Base-by-base conservation (phyloP, 192 early-diverging fungal species). In the Mortierella claussenii region DNA sequence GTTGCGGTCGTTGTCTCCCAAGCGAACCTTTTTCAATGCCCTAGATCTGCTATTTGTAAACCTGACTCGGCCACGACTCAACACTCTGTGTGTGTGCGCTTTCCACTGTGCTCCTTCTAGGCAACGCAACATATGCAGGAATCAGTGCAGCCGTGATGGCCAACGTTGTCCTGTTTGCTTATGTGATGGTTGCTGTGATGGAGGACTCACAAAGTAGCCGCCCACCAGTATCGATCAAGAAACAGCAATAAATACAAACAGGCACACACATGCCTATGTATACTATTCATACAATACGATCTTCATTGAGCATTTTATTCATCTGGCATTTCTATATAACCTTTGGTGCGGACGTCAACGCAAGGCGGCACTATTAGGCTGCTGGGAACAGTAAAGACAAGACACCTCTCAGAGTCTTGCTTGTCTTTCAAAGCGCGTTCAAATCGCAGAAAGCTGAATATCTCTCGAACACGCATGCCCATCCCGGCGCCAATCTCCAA, bases 401-500 rank as follows among this genome's bases (percentile, higher is more conserved):
- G 71, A 18, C 88, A 87, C 5, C 89, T 83, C 54, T 89, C 80
- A 58, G 83, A 88, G 7, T 81, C 85, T 30, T 87, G 81, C 7
- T 51, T 46, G 60, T 90, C 89, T 30, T 80, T 79, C 20, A 65
- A 21, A 1, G 81, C 50, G 0, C 24, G 60, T 30, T 79, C 73
- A 59, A 85, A 79, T 1, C 34, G 51, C 75, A 83, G 68, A 53
- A 81, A 86, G 2, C 37, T 48, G 66, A 85, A 90, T 17, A 89
- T 87, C 18, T 70, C 60, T 1, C 80, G 62, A 6, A 90, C 85
- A 15, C 78, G 70, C 8, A 37, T 58, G 33, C 80, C 83, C 88
- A 89, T 90, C 4, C 69, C 87, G 49, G 85, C 87, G 43, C 89
- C 89, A 47, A 86, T 82, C 55, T 90, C 89, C 26, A 90, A 65